Base-by-base conservation (phyloP, 345 rosid species). In the Euphorbia peplus region DNA sequence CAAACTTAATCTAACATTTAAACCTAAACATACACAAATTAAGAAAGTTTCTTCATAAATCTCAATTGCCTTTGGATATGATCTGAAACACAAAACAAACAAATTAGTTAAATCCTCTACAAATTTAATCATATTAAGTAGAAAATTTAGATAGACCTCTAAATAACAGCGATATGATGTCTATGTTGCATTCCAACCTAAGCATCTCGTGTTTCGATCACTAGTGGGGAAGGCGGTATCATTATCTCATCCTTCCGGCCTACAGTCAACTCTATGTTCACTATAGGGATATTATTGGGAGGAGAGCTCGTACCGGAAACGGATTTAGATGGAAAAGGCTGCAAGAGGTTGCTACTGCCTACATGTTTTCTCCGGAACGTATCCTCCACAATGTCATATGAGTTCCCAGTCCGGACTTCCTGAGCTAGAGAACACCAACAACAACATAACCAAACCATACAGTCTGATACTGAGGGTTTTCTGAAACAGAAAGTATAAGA, bases 341-440 rank as follows among this genome's bases (percentile, higher is more conserved):
- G 75, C 11, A 37, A 35, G 60, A 63, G 55, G 50, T 65, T 63
- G 53, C 54, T 46, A 22, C 59, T 29, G 42, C 70, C 80, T n/a
- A 39, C 75, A 54, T 70, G 63, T 59, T 75, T 76, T 59, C 58
- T 68, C 54, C 70, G 78, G 55, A 86, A 76, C 61, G 82, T 85
- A 26, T 89, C 91, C 64, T 91, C 97, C 32, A 80, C 77, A 28
- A 93, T 79, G 21, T 86, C 90, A 19, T 93, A 89, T 28, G 85
- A 68, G 76, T 89, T 87, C 22, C 85, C 95, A 8, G 98, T 89
- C 48, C 96, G 76, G 35, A 85, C 96, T 79, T 93, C 97, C 79
- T 91, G 98, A 22, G 98, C 97, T 66, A 93, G 88, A 28, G 97
- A 72, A 67, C 98, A 91, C 97, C 97, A 91, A 57, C 90, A 93